Evolutionary conservation across 495 filamentous ascomycete species (phyloP).

Genomic region (Neurospora sp.): DNA sequence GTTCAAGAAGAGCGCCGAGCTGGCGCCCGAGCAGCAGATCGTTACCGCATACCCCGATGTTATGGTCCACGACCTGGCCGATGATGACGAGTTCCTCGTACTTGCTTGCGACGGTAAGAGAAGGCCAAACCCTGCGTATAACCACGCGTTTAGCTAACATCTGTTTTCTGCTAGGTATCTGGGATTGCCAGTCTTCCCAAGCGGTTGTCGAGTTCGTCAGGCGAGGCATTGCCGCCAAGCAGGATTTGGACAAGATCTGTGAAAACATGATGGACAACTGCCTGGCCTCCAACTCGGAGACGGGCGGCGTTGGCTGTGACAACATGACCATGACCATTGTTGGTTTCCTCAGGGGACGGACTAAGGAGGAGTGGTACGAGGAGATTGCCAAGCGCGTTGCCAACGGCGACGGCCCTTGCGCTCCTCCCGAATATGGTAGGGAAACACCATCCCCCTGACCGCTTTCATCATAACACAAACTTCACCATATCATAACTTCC

Average conservation of each 20-base stretch:
- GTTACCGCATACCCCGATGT: constrained; percentile 96
- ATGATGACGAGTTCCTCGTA: constrained; percentile 95
- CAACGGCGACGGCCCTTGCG: constrained; percentile 94
- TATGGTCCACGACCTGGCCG: constrained; percentile 72
- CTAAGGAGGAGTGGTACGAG: constrained; percentile 96
- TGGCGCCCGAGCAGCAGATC: constrained; percentile 93
- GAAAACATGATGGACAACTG: constrained; percentile 99
- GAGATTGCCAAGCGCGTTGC: constrained; percentile 89
- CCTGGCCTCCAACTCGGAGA: constrained; percentile 91
- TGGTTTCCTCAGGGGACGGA: constrained; percentile 79
- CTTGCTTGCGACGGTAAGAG: constrained; percentile 89
- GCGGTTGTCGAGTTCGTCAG: constrained; percentile 94
- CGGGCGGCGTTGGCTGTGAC: constrained; percentile 94
- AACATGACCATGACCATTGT: constrained; percentile 98
- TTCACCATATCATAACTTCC: neutral
- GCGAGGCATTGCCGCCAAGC: constrained; percentile 89
- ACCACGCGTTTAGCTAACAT: neutral
- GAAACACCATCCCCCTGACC: constrained; percentile 14
- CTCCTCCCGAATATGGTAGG: constrained; percentile 99
- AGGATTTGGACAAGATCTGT: constrained; percentile 84
- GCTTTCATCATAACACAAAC: neutral
- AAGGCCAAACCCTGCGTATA: neutral
- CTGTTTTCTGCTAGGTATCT: constrained; percentile 59
- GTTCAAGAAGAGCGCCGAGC: constrained; percentile 97
- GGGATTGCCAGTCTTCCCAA: constrained; percentile 98